Conservation (phyloP, 176 grass and related monocot species). For the Eremochloa ophiuroides region DNA sequence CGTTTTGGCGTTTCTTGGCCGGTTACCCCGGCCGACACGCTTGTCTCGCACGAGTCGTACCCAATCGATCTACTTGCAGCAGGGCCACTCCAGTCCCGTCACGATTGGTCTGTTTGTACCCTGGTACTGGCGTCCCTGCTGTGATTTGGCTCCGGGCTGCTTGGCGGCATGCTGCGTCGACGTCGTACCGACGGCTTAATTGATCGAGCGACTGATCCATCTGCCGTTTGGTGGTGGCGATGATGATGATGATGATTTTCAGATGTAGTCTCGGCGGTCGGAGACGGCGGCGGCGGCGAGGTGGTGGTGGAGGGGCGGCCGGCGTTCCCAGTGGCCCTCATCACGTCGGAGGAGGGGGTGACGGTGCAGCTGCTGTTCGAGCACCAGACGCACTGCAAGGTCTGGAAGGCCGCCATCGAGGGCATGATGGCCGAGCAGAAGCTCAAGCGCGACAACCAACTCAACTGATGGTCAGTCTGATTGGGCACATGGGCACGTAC, state of each 20-base stretch:
- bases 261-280: constrained; percentile 53
- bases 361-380: constrained; percentile 68
- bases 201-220: background rate
- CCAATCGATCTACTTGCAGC: background rate
- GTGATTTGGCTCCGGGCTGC: background rate
- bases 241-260: constrained; percentile 17
- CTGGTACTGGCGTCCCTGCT: background rate
- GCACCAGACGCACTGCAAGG: constrained; percentile 60
- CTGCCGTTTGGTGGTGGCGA: constrained; percentile 5
- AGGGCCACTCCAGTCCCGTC: background rate
- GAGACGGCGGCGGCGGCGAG: constrained; percentile 31
- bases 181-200: background rate
- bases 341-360: constrained; percentile 42
- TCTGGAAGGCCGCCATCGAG: constrained; percentile 69
- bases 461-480: background rate
- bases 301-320: constrained; percentile 31
- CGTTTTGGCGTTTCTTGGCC: background rate
- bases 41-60: background rate
- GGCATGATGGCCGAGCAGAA: constrained; percentile 38
- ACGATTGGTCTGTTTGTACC: background rate
- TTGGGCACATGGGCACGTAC: background rate
- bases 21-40: constrained; percentile 5
- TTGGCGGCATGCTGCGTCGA: background rate
- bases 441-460: constrained; percentile 15
- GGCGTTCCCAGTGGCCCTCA: constrained; percentile 40